Percentiles rank a stretch among this genome's conserved stretches.
phyloP scores from a whole-genome alignment of 345 rosid genomes.

The Populus davidiana region DNA sequence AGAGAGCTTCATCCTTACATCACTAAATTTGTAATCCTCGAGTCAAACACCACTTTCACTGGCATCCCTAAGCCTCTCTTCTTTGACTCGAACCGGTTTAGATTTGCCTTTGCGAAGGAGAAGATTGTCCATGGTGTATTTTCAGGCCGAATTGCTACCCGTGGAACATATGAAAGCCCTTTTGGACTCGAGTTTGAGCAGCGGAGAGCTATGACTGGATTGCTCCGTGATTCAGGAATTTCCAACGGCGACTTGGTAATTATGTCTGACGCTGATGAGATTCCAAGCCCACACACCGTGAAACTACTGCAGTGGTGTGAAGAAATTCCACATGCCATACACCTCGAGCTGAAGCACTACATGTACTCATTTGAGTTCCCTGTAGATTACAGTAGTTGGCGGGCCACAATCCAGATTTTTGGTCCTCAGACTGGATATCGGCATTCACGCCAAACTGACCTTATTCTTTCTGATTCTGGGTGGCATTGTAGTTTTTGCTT shows the following conservation, averaged over 20 bases:
- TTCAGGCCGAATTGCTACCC: slow-evolving; percentile 45
- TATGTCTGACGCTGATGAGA: slow-evolving; percentile 81
- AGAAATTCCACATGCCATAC: slow-evolving; percentile 61
- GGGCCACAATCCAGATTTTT: slow-evolving; percentile 57
- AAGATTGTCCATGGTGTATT: slow-evolving; percentile 63
- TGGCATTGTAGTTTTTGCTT: slow-evolving; percentile 98
- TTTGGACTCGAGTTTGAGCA: slow-evolving; percentile 64
- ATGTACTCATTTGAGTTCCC: slow-evolving; percentile 90
- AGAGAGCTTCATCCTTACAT: slow-evolving; percentile 65
- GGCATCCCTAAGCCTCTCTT: slow-evolving; percentile 76
- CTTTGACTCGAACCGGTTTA: slow-evolving; percentile 47
- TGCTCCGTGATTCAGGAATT: slow-evolving; percentile 61
- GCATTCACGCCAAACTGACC: slow-evolving; percentile 65
- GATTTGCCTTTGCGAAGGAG: slow-evolving; percentile 55
- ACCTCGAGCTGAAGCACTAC: slow-evolving; percentile 74
- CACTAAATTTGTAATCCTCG: slow-evolving; percentile 69
- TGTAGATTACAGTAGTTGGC: slow-evolving; percentile 86
- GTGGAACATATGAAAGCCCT: slow-evolving; percentile 47
- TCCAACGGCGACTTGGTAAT: slow-evolving; percentile 64
- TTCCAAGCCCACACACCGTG: slow-evolving; percentile 81
- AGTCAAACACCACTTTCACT: slow-evolving; percentile 87
- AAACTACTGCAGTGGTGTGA: slow-evolving; percentile 80
- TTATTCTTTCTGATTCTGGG: slow-evolving; percentile 77
- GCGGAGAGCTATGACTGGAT: slow-evolving; percentile 58
- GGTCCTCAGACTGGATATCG: slow-evolving; percentile 53